Evolutionary conservation across 2,329 filamentous ascomycete genomes (phyloP).

Genomic region (Cladophialophora psammophila): DNA sequence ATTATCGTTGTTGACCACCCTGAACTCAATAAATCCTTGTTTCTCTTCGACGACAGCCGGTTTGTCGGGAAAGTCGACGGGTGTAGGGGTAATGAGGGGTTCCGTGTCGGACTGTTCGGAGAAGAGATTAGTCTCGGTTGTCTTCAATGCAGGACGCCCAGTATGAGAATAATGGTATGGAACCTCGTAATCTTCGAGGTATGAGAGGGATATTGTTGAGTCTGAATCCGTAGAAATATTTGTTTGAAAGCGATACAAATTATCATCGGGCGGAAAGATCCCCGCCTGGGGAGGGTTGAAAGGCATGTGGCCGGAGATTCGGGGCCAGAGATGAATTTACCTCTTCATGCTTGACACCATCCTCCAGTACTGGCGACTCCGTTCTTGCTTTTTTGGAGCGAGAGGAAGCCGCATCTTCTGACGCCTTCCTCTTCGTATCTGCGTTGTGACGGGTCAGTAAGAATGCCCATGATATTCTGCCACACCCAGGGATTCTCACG

Average conservation of each 20-base stretch:
- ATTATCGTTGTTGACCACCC: constrained; percentile 97
- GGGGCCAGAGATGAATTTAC: constrained; percentile 17
- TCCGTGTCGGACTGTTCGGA: constrained; percentile 44
- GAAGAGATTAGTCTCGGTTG: constrained; percentile 17
- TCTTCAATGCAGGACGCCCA: constrained; percentile 5
- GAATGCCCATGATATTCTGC: not conserved
- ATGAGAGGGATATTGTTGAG: constrained; percentile 18
- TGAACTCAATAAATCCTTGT: constrained; percentile 92
- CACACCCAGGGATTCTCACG: constrained; percentile 26
- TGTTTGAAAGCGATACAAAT: constrained; percentile 24
- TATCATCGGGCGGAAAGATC: constrained; percentile 23
- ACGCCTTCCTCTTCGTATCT: constrained; percentile 57
- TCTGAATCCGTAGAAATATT: constrained; percentile 24
- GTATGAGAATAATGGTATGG: not conserved
- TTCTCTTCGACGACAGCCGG: constrained; percentile 93
- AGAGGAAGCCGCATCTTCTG: constrained; percentile 56
- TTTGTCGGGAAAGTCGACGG: constrained; percentile 90
- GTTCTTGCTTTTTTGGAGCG: constrained; percentile 59
- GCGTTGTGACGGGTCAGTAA: constrained; percentile 10
- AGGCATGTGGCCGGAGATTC: constrained; percentile 9
- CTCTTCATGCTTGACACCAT: constrained; percentile 33
- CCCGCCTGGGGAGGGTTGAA: constrained; percentile 1
- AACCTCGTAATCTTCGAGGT: constrained; percentile 8
- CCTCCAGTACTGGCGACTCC: constrained; percentile 51
- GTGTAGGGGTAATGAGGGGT: constrained; percentile 64